Evolutionary conservation across 352 stramenopile species (phyloP).

Genomic region (Paralagenidium karlingii): DNA sequence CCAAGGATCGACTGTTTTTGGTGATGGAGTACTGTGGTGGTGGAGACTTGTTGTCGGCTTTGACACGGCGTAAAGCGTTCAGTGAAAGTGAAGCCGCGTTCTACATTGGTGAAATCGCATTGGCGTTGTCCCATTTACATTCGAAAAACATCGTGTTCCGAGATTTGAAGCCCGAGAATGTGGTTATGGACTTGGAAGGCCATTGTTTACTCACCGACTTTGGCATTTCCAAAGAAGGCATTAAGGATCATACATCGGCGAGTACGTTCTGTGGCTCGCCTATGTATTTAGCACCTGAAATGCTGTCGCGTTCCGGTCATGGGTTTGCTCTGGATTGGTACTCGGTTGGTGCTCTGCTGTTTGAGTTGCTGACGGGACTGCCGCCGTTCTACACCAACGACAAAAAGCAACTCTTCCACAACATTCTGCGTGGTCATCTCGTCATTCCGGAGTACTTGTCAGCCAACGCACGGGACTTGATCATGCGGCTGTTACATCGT

Average conservation of each 20-base stretch:
- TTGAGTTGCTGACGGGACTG: slow-evolving; percentile 71
- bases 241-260: slow-evolving; percentile 74
- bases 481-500: slow-evolving; percentile 63
- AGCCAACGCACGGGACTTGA: slow-evolving; percentile 57
- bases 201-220: slow-evolving; percentile 77
- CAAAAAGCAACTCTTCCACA: slow-evolving; percentile 86
- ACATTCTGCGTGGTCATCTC: slow-evolving; percentile 73
- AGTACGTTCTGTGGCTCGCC: slow-evolving; percentile 82
- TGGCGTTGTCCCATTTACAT: slow-evolving; percentile 72
- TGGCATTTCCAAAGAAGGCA: slow-evolving; percentile 79
- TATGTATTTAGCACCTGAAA: slow-evolving; percentile 78
- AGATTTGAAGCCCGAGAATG: slow-evolving; percentile 78
- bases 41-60: slow-evolving; percentile 57
- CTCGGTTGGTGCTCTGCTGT: slow-evolving; percentile 61
- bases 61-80: slow-evolving; percentile 71
- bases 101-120: slow-evolving; percentile 76
- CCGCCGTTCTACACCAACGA: slow-evolving; percentile 83
- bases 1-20: slow-evolving; percentile 65
- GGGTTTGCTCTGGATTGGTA: slow-evolving; percentile 81
- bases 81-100: slow-evolving; percentile 66
- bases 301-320: slow-evolving; percentile 68
- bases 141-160: slow-evolving; percentile 83
- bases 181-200: slow-evolving; percentile 77
- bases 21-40: slow-evolving; percentile 83
- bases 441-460: slow-evolving; percentile 73